phyloP scores from a whole-genome alignment of 2,329 filamentous ascomycete species.

The Fusarium paranaense region DNA sequence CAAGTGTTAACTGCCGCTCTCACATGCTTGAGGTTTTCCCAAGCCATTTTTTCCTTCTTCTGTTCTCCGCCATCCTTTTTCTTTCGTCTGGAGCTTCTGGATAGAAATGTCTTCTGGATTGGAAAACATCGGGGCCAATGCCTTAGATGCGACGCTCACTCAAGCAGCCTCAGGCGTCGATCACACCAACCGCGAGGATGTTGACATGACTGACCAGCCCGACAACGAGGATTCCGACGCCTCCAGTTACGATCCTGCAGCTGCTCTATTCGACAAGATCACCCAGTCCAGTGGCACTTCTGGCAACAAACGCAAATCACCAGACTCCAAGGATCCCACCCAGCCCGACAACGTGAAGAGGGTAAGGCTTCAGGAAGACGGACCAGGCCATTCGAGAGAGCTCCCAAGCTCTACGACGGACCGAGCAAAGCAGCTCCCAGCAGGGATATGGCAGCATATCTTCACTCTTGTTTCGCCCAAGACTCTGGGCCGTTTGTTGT shows the following conservation, averaged over 20 bases:
- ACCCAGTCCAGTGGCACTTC: conserved; percentile 4
- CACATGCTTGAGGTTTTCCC: conserved; percentile 24
- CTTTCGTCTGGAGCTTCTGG: conserved; percentile 1
- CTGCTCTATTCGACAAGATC: conserved; percentile 17
- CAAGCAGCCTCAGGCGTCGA: conserved; percentile 12
- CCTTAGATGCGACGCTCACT: conserved; percentile 22
- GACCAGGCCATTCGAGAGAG: conserved; percentile 15
- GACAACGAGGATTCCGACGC: conserved; percentile 25
- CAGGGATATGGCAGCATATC: conserved; percentile 76
- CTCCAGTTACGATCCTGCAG: conserved; percentile 24
- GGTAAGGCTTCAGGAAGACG: conserved; percentile 31
- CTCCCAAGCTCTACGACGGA: conserved; percentile 22
- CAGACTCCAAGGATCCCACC: conserved; percentile 3
- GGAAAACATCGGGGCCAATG: conserved; percentile 5
- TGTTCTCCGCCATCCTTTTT: not conserved
- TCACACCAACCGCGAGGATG: conserved; percentile 11
- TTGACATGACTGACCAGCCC: conserved; percentile 22
- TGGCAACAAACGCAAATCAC: conserved; percentile 39
- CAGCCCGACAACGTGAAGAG: conserved; percentile 35
- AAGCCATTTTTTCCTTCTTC: conserved; percentile 15
- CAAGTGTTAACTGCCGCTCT: conserved; percentile 39
- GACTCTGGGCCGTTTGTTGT: conserved; percentile 72
- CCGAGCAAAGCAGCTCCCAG: conserved; percentile 57
- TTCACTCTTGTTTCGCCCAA: conserved; percentile 75
- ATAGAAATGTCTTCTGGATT: conserved; percentile 25